A percentile compares a stretch with the other conserved stretches of the same genome.
Evolutionary conservation across 2,329 filamentous ascomycete species (phyloP).

Genomic region (Penicillium sumatraense): DNA sequence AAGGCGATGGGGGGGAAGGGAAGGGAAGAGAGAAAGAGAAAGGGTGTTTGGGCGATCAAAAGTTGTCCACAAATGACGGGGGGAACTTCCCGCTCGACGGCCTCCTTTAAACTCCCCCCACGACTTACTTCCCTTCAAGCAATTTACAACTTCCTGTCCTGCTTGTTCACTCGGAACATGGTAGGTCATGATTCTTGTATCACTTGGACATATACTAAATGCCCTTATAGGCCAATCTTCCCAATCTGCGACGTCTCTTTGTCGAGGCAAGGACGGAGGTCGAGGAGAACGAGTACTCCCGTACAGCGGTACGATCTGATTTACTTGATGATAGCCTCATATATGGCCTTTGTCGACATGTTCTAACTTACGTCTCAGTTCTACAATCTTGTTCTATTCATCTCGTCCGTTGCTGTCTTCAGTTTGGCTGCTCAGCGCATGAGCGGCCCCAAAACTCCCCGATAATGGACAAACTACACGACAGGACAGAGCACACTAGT

Average conservation of each 20-base stretch:
- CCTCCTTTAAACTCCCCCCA: neutral
- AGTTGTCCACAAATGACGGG: constrained; percentile 39
- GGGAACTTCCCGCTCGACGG: constrained; percentile 21
- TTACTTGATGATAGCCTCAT: neutral
- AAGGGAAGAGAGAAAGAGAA: constrained; percentile 22
- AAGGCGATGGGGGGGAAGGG: constrained; percentile 10
- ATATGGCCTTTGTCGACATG: constrained; percentile 12
- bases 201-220: constrained; percentile 10
- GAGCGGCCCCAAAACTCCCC: constrained; percentile 50
- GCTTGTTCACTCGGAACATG: constrained; percentile 25
- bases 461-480: constrained; percentile 29
- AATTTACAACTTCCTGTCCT: too few species aligned
- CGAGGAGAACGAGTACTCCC: constrained; percentile 92
- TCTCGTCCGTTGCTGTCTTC: constrained; percentile 94
- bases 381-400: constrained; percentile 95
- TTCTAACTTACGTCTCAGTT: constrained; percentile 60
- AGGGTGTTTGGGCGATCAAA: constrained; percentile 32
- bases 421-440: constrained; percentile 90
- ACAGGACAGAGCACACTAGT: neutral
- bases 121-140: neutral
- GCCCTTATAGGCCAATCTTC: constrained; percentile 63
- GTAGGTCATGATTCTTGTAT: constrained; percentile 14
- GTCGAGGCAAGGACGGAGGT: constrained; percentile 91
- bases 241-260: constrained; percentile 93
- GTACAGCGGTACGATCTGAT: constrained; percentile 74